Evolutionary conservation across 2,329 filamentous ascomycete genomes (phyloP).

Genomic region (Pseudogymnoascus sp.): DNA sequence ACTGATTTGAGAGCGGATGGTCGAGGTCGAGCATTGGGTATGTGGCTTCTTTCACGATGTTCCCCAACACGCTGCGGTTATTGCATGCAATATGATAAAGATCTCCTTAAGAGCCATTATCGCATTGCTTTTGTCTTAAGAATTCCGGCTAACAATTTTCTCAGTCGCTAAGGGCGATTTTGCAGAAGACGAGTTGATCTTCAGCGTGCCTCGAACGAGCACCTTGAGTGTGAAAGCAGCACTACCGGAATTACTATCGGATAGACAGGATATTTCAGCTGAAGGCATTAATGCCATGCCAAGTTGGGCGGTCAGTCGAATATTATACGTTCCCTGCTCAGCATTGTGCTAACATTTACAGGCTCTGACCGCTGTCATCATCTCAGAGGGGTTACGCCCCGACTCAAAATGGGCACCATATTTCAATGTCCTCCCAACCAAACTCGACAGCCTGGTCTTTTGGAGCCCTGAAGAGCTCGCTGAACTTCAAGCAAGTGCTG

Average conservation of each 20-base stretch:
- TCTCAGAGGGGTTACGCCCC: slow-evolving; percentile 19
- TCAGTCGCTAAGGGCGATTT: slow-evolving; percentile 54
- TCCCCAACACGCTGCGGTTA: slow-evolving; percentile 12
- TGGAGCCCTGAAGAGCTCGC: slow-evolving; percentile 55
- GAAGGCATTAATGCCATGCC: slow-evolving; percentile 36
- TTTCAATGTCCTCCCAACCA: slow-evolving; percentile 51
- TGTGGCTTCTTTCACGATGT: slow-evolving; percentile 27
- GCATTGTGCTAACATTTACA: slow-evolving; percentile 16
- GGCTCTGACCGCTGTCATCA: slow-evolving; percentile 23
- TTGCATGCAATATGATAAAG: not conserved
- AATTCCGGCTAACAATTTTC: slow-evolving; percentile 11
- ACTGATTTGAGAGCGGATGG: slow-evolving; percentile 48
- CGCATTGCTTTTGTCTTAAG: slow-evolving; percentile 6
- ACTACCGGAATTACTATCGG: slow-evolving; percentile 36
- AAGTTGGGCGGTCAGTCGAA: slow-evolving; percentile 36
- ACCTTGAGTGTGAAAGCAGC: slow-evolving; percentile 56
- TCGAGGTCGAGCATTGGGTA: slow-evolving; percentile 58
- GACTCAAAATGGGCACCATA: slow-evolving; percentile 42
- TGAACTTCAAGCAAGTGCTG: slow-evolving; percentile 56
- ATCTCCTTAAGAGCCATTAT: not conserved
- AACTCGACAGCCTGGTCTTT: slow-evolving; percentile 63
- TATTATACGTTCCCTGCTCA: not conserved
- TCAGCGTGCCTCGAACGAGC: slow-evolving; percentile 53
- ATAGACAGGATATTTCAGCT: slow-evolving; percentile 20
- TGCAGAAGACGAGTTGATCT: slow-evolving; percentile 55